A percentile compares a stretch with the other conserved stretches of the same genome.
Evolutionary conservation across 306 rosid genomes (phyloP).

Genomic region (peach (Prunus persica)): DNA sequence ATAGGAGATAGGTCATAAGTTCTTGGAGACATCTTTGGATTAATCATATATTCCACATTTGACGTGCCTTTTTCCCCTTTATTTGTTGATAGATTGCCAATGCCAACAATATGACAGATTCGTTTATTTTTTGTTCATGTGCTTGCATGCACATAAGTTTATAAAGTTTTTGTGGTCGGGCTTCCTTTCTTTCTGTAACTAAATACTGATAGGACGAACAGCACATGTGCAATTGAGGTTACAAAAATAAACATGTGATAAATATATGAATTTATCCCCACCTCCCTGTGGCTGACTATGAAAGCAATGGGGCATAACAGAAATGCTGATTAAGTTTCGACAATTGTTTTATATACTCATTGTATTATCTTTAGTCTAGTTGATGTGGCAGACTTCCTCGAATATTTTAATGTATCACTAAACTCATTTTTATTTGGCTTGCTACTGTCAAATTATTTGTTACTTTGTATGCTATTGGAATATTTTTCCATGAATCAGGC

Average conservation of each 20-base stretch:
- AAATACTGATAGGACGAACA: not conserved
- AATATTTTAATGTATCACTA: not conserved
- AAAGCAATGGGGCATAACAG: not conserved
- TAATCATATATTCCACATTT: not conserved
- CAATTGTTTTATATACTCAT: not conserved
- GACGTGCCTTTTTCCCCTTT: not conserved
- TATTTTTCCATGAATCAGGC: not conserved
- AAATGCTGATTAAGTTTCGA: not conserved
- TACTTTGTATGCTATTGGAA: not conserved
- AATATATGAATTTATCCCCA: not conserved
- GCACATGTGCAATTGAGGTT: not conserved
- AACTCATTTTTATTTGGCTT: not conserved
- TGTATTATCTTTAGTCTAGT: not conserved
- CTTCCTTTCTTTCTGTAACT: not conserved
- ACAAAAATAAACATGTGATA: not conserved
- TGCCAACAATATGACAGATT: not conserved
- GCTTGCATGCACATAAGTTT: not conserved
- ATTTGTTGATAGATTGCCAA: not conserved
- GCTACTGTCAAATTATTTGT: not conserved
- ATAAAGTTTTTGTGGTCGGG: too few species aligned
- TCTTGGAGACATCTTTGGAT: not conserved
- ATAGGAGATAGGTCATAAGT: not conserved
- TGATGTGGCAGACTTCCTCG: not conserved
- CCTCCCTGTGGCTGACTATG: conserved; percentile 7
- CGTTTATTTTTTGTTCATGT: not conserved